Base-by-base conservation (phyloP, 108 stramenopile species). In the Nitzschia palea region DNA sequence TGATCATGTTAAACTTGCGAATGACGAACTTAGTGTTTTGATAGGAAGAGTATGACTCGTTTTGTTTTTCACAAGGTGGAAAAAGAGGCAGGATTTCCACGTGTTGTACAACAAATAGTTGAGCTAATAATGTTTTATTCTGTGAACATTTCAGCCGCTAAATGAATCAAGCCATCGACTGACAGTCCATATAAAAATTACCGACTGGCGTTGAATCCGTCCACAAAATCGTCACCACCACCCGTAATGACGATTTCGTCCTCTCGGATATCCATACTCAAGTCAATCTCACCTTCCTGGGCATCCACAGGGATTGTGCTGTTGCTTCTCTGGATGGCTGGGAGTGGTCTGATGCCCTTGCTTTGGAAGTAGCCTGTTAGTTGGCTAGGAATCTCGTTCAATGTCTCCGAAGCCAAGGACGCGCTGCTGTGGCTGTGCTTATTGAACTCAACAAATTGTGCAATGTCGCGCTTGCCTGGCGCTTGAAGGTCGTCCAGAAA, bases 391-490 rank as follows among this genome's bases (percentile, higher is more conserved):
- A 93, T 83, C 43, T 93, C 91, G 22, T 77, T 56, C 45, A 93
- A 55, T 9, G 88, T 86, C 34, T 67, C 86, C 0, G 70, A 45
- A 5, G 88, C 83, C 15, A 93, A 51, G 2, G 47, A 56, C 22
- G 44, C 55, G 60, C 70, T 78, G 71, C 66, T 74, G 61, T 66
- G 35, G 26, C 60, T 62, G 54, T 84, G 80, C n/a, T 68, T 44
- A 42, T 76, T 75, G 66, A 87, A 89, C 52, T 76, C 58, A 8
- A 93, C 87, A 70, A 94, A 94, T 55, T 94, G 92, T 6, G 84
- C 89, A 73, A 94, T 90, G 45, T 94, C 92, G 9, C 85, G 74
- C 47, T 75, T 67, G 14, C 74, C 68, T 12, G 53, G 42, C 15
- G 35, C 62, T 29, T 62, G 54, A 36, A 69, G 73, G 57, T 86